Conservation (phyloP, 306 rosid species). For the Corylus americana region DNA sequence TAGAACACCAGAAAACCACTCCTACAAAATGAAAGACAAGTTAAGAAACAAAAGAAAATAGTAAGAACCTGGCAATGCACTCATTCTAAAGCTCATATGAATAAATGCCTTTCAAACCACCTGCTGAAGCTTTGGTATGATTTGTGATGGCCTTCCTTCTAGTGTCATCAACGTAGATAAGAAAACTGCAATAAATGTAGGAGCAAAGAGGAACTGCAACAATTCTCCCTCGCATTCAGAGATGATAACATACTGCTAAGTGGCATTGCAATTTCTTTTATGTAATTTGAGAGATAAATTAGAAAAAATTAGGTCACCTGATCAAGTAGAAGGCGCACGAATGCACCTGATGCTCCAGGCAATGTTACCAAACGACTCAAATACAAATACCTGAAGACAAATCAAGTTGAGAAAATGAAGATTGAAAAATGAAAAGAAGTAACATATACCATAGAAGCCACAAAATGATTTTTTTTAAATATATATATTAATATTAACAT, state of each 20-base stretch:
- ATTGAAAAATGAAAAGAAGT: background rate
- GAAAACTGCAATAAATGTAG: constrained; percentile 75
- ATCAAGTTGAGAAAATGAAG: constrained; percentile 17
- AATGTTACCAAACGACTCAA: constrained; percentile 72
- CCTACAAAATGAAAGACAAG: constrained; percentile 47
- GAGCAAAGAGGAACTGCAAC: constrained; percentile 82
- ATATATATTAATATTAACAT: too few relatives aligned
- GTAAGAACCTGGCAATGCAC: constrained; percentile 7
- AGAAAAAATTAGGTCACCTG: constrained; percentile 54
- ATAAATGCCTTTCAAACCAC: constrained; percentile 38
- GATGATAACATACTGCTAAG: constrained; percentile 18
- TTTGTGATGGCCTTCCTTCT: constrained; percentile 76
- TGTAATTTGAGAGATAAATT: background rate
- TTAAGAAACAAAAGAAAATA: constrained; percentile 18
- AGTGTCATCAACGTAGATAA: constrained; percentile 72
- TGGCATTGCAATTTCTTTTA: constrained; percentile 8
- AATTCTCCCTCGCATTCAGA: constrained; percentile 29
- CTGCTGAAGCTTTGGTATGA: constrained; percentile 88
- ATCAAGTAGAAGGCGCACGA: constrained; percentile 82
- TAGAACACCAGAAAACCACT: constrained; percentile 84
- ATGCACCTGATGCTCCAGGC: constrained; percentile 87
- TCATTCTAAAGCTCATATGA: constrained; percentile 18
- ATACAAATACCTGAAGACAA: constrained; percentile 71
- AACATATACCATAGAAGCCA: constrained; percentile 4
- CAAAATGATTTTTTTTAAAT: background rate